A percentile compares a stretch with the other conserved stretches of the same genome.
Conservation (phyloP, 345 rosid genomes). For the Anastatica hierochuntica region DNA sequence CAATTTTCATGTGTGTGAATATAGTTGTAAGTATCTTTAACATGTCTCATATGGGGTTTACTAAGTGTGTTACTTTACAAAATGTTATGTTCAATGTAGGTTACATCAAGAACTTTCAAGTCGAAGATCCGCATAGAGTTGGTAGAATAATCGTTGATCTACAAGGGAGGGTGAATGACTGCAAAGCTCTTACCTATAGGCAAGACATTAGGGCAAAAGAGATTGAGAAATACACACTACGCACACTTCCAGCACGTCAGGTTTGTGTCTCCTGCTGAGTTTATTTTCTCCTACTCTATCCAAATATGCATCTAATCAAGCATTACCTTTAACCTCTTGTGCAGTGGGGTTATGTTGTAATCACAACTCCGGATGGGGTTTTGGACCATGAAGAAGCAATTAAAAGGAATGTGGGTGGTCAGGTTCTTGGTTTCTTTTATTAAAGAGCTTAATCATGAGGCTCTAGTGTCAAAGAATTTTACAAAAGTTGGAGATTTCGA, state of each 20-base stretch:
- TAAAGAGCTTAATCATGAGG: slow-evolving; percentile 19
- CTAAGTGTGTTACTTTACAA: not conserved
- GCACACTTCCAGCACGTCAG: slow-evolving; percentile 74
- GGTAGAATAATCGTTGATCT: slow-evolving; percentile 80
- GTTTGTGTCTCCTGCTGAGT: slow-evolving; percentile 26
- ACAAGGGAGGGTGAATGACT: slow-evolving; percentile 79
- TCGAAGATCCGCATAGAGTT: slow-evolving; percentile 77
- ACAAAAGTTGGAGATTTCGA: not conserved
- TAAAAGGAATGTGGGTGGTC: slow-evolving; percentile 69
- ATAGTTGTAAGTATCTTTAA: too few species aligned
- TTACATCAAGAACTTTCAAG: slow-evolving; percentile 63
- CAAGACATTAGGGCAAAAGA: slow-evolving; percentile 83
- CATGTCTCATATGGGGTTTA: not conserved
- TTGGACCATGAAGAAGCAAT: slow-evolving; percentile 94
- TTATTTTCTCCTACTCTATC: not conserved
- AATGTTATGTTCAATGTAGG: slow-evolving; percentile 32
- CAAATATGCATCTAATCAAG: not conserved
- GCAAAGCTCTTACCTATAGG: slow-evolving; percentile 70
- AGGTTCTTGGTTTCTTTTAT: slow-evolving; percentile 82
- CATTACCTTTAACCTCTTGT: not conserved
- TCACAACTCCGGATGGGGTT: slow-evolving; percentile 86
- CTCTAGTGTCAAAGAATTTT: slow-evolving; percentile 2
- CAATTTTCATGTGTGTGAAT: too few species aligned
- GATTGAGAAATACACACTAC: slow-evolving; percentile 49
- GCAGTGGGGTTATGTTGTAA: slow-evolving; percentile 92